These are phyloP conservation scores for Chenopodium formosanum DNA, from an alignment of 148 eudicot species.

Conservation along the genomic window DNA sequence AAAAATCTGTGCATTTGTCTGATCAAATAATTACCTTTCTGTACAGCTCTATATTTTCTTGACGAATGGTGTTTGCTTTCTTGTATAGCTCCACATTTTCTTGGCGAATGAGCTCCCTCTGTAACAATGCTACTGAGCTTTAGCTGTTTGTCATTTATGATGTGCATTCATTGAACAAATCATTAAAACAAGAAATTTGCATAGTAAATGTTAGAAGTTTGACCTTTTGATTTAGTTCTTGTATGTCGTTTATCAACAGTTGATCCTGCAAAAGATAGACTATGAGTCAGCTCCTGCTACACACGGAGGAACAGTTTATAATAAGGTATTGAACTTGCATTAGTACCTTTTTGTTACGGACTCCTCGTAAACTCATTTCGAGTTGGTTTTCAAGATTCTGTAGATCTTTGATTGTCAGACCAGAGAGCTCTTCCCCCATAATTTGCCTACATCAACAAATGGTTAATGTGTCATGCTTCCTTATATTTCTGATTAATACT, in stretches of 20 bases:
- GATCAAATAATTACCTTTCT: slow-evolving; percentile 43
- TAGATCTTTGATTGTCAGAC: slow-evolving; percentile 42
- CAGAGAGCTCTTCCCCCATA: slow-evolving; percentile 55
- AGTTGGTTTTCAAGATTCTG: slow-evolving; percentile 46
- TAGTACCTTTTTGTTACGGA: slow-evolving; percentile 43
- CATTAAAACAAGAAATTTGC: neutral
- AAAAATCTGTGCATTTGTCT: neutral
- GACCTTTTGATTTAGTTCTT: slow-evolving; percentile 67
- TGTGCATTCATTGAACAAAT: slow-evolving; percentile 3
- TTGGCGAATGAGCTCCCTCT: slow-evolving; percentile 62
- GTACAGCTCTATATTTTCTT: slow-evolving; percentile 48
- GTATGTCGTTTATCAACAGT: slow-evolving; percentile 55
- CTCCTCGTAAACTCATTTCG: slow-evolving; percentile 41
- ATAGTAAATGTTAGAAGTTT: neutral
- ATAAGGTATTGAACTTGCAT: neutral
- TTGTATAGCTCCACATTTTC: slow-evolving; percentile 66
- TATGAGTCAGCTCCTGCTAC: neutral
- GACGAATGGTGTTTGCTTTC: slow-evolving; percentile 52
- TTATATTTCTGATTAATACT: neutral
- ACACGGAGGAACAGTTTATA: neutral
- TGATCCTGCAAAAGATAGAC: slow-evolving; percentile 56
- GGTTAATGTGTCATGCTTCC: neutral
- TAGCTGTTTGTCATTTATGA: slow-evolving; percentile 10
- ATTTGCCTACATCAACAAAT: slow-evolving; percentile 35
- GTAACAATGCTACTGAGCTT: slow-evolving; percentile 23